Conservation (phyloP, 768 basidiomycete species). For the Suillus paluster region DNA sequence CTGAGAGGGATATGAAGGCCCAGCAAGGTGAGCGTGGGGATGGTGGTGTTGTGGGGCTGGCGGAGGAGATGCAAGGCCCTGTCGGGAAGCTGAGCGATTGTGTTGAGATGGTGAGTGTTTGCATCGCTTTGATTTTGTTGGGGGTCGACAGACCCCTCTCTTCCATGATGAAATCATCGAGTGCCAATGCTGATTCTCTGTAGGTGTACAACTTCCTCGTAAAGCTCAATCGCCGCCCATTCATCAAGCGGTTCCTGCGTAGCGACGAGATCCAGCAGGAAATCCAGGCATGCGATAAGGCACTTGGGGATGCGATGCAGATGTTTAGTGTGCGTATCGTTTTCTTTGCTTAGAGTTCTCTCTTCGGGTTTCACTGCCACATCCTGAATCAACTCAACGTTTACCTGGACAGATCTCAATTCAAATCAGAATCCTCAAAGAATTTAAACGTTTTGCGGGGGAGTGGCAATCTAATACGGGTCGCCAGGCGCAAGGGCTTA, state of each 20-base stretch:
- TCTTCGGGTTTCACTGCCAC: not conserved
- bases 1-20: slow-evolving; percentile 38
- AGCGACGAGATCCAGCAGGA: slow-evolving; percentile 67
- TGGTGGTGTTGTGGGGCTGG: slow-evolving; percentile 37
- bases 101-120: slow-evolving; percentile 49
- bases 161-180: not conserved
- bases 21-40: not conserved
- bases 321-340: slow-evolving; percentile 53
- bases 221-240: slow-evolving; percentile 67
- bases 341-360: slow-evolving; percentile 12
- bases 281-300: slow-evolving; percentile 55
- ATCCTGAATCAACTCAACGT: not conserved
- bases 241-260: slow-evolving; percentile 78
- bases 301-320: slow-evolving; percentile 56
- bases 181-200: not conserved
- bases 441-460: not conserved
- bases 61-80: slow-evolving; percentile 53
- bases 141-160: not conserved
- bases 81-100: slow-evolving; percentile 45
- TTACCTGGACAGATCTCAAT: not conserved
- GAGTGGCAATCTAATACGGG: not conserved
- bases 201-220: slow-evolving; percentile 57
- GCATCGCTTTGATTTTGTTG: not conserved
- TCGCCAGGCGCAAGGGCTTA: not conserved
- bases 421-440: not conserved